Conservation (phyloP, 306 rosid genomes). For the Rosa lucieae region DNA sequence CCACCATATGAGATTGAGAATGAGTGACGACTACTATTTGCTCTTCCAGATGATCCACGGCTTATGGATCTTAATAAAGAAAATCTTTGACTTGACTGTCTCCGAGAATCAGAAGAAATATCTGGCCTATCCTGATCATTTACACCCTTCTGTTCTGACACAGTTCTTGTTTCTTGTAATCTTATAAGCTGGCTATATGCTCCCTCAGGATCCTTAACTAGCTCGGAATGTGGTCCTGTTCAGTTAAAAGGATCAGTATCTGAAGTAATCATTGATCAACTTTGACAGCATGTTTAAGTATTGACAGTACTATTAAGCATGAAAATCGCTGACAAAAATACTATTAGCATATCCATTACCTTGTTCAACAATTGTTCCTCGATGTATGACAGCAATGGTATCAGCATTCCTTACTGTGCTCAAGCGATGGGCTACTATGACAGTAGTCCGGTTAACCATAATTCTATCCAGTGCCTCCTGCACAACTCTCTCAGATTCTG, state of each 20-base stretch:
- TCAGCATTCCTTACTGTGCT: slow-evolving; percentile 60
- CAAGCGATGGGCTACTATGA: slow-evolving; percentile 73
- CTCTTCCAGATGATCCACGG: slow-evolving; percentile 24
- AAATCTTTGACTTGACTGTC: slow-evolving; percentile 22
- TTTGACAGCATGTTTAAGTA: not conserved
- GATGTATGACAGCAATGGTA: slow-evolving; percentile 60
- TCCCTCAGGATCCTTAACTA: slow-evolving; percentile 55
- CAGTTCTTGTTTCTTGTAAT: slow-evolving; percentile 44
- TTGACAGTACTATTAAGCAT: not conserved
- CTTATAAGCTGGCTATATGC: slow-evolving; percentile 63
- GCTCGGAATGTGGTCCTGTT: slow-evolving; percentile 62
- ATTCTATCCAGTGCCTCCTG: not conserved
- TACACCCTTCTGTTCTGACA: slow-evolving; percentile 13
- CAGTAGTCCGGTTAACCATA: slow-evolving; percentile 45
- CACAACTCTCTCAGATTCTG: slow-evolving; percentile 2
- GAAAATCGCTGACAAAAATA: not conserved
- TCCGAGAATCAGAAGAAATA: slow-evolving; percentile 1
- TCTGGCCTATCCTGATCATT: slow-evolving; percentile 9
- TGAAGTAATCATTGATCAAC: not conserved
- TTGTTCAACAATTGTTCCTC: slow-evolving; percentile 61
- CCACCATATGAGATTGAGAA: slow-evolving; percentile 4
- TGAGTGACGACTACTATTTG: slow-evolving; percentile 15
- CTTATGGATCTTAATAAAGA: slow-evolving; percentile 25
- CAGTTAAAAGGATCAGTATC: slow-evolving; percentile 6
- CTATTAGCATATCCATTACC: slow-evolving; percentile 31